Conservation (phyloP, 2,329 filamentous ascomycete genomes). For the Hymenoscyphus scutula region DNA sequence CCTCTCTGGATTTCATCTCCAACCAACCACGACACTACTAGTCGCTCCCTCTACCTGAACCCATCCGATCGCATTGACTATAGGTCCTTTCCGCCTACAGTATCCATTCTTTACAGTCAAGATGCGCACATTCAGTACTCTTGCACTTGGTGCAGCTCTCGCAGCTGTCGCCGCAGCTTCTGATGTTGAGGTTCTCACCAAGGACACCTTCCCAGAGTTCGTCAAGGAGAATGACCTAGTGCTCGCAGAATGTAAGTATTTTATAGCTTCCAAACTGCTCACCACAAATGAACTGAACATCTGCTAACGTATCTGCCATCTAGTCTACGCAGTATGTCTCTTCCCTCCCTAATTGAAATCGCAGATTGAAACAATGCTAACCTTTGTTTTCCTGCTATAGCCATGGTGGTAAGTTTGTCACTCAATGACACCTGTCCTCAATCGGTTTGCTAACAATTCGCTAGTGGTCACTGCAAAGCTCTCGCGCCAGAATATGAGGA, state of each 20-base stretch:
- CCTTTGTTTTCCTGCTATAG: slow-evolving; percentile 24
- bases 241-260: slow-evolving; percentile 83
- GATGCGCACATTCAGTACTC: slow-evolving; percentile 35
- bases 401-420: slow-evolving; percentile 38
- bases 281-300: neutral
- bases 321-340: slow-evolving; percentile 94
- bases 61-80: slow-evolving; percentile 13
- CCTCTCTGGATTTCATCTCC: slow-evolving; percentile 10
- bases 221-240: slow-evolving; percentile 83
- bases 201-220: slow-evolving; percentile 84
- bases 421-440: slow-evolving; percentile 23
- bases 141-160: slow-evolving; percentile 34
- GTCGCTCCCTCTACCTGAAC: slow-evolving; percentile 1
- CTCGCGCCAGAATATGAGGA: slow-evolving; percentile 90
- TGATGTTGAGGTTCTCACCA: slow-evolving; percentile 81
- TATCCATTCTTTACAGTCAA: slow-evolving; percentile 16
- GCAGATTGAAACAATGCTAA: slow-evolving; percentile 28
- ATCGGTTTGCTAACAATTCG: slow-evolving; percentile 29
- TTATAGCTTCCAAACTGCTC: slow-evolving; percentile 2
- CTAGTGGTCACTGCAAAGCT: slow-evolving; percentile 88
- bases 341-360: slow-evolving; percentile 16
- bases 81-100: slow-evolving; percentile 15
- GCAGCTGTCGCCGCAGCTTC: slow-evolving; percentile 64
- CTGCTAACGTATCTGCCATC: slow-evolving; percentile 22
- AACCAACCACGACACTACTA: slow-evolving; percentile 11